Conservation (phyloP, 805 yeast genomes). For the Candida caryicola region DNA sequence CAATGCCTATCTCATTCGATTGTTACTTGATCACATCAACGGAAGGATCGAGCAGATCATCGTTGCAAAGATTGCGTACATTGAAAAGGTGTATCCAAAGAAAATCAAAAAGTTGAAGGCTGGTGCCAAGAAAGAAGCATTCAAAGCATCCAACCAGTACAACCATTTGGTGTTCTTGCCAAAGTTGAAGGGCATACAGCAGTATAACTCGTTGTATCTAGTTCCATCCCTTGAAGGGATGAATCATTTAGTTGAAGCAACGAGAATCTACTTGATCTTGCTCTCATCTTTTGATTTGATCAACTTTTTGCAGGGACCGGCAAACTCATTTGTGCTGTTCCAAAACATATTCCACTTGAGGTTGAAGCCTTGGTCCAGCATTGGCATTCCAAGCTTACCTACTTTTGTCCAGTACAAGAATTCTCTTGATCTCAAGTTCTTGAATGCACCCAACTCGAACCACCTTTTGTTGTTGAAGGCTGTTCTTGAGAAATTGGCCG, state of each 20-base stretch:
- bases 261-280: constrained; percentile 15
- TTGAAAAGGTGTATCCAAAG: constrained; percentile 34
- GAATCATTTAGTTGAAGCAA: constrained; percentile 19
- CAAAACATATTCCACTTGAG: constrained; percentile 44
- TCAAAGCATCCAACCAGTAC: constrained; percentile 24
- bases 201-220: constrained; percentile 23
- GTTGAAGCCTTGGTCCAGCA: constrained; percentile 74
- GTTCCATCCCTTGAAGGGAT: constrained; percentile 17
- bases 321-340: constrained; percentile 17
- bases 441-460: constrained; percentile 4
- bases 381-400: constrained; percentile 74
- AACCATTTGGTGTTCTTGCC: constrained; percentile 36
- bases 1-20: constrained; percentile 45
- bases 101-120: constrained; percentile 48
- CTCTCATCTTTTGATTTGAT: constrained; percentile 18
- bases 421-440: constrained; percentile 12
- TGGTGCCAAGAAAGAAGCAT: constrained; percentile 46
- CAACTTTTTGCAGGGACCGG: constrained; percentile 25
- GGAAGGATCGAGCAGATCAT: constrained; percentile 35
- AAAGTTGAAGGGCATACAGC: constrained; percentile 23
- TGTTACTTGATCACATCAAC: constrained; percentile 41
- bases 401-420: constrained; percentile 37
- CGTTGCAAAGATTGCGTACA: constrained; percentile 31
- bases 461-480: constrained; percentile 8
- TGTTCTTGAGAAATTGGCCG: constrained; percentile 9